These are phyloP conservation scores for Russula sp. DNA, from an alignment of 768 basidiomycete species.

Conservation along the genomic window DNA sequence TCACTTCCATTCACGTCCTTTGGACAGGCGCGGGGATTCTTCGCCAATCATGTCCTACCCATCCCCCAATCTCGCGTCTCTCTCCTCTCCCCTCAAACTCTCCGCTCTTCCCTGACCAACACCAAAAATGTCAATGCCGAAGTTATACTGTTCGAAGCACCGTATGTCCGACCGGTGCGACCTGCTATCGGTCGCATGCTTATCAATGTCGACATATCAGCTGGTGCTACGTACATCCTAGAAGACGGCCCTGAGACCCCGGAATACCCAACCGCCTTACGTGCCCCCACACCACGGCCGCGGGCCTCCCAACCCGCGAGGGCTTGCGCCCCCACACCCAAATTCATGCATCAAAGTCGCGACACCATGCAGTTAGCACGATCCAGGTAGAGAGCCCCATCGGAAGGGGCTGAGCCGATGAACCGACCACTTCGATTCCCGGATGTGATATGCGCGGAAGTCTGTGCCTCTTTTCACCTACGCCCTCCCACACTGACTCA, in stretches of 20 bases:
- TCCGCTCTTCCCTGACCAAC: too few species aligned
- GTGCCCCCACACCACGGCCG: neutral
- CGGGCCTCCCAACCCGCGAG: too few species aligned
- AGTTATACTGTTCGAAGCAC: neutral
- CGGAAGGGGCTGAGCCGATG: neutral
- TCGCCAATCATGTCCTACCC: neutral
- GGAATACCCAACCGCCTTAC: neutral
- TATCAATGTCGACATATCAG: neutral
- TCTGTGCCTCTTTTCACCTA: neutral
- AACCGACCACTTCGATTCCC: neutral
- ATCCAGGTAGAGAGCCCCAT: too few species aligned
- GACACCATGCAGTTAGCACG: too few species aligned
- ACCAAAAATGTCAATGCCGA: too few species aligned
- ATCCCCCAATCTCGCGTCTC: too few species aligned
- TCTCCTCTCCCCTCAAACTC: neutral
- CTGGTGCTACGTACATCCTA: neutral
- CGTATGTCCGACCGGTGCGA: neutral
- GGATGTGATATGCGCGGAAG: neutral
- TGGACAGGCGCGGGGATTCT: neutral
- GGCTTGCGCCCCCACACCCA: too few species aligned
- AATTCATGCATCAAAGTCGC: too few species aligned
- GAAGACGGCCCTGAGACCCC: neutral
- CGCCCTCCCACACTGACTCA: neutral
- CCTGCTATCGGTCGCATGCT: neutral
- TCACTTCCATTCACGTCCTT: neutral